Evolutionary conservation across 345 rosid genomes (phyloP).

Genomic region (Kandelia obovata): DNA sequence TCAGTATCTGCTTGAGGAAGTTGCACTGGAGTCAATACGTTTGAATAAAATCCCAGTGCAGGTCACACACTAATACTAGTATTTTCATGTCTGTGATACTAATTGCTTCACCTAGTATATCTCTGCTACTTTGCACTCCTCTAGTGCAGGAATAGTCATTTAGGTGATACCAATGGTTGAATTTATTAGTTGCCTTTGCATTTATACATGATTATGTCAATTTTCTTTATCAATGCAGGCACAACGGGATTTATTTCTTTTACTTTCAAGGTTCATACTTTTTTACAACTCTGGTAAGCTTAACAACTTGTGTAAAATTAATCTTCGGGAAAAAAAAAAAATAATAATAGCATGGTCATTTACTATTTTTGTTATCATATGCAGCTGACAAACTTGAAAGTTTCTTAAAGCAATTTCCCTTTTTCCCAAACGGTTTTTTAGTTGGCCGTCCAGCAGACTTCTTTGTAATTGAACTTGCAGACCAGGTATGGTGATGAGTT

Average conservation of each 20-base stretch:
- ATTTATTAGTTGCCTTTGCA: not conserved
- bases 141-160: conserved; percentile 3
- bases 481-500: conserved; percentile 56
- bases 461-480: conserved; percentile 88
- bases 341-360: not conserved
- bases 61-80: conserved; percentile 37
- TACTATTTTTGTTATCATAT: conserved; percentile 16
- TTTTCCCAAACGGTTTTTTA: conserved; percentile 81
- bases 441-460: conserved; percentile 84
- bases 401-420: conserved; percentile 71
- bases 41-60: conserved; percentile 76
- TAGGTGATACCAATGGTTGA: not conserved
- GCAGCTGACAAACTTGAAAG: conserved; percentile 75
- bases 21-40: conserved; percentile 57
- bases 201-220: not conserved
- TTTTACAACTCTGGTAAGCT: conserved; percentile 79
- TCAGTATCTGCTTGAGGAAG: conserved; percentile 93
- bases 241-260: conserved; percentile 75
- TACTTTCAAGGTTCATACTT: conserved; percentile 84
- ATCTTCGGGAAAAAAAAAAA: not conserved
- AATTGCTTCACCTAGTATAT: conserved; percentile 5
- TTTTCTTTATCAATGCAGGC: conserved; percentile 43
- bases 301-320: not conserved
- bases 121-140: not conserved
- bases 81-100: not conserved